phyloP scores from a whole-genome alignment of 768 basidiomycete genomes.

The Hygrophorus pudorinus region DNA sequence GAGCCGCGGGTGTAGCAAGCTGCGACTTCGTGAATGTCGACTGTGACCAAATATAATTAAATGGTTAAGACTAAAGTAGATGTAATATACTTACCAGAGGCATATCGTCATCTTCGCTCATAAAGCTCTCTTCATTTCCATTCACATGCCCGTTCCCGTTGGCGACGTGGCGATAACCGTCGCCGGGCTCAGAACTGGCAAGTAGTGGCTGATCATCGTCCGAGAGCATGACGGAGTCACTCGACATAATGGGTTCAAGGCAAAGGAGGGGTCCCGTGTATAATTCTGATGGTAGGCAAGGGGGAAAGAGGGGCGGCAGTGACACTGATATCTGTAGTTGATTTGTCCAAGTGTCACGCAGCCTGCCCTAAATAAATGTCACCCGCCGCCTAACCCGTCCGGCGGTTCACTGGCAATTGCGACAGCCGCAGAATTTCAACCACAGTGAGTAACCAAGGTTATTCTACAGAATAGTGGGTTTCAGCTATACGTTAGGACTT shows the following conservation, averaged over 20 bases:
- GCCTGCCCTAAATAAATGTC: slow-evolving; percentile 65
- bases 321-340: slow-evolving; percentile 32
- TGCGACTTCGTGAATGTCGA: slow-evolving; percentile 33
- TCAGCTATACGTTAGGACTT: slow-evolving; percentile 8
- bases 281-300: slow-evolving; percentile 9
- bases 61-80: slow-evolving; percentile 13
- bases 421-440: too few relatives aligned
- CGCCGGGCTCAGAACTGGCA: slow-evolving; percentile 27
- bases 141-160: slow-evolving; percentile 36
- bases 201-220: slow-evolving; percentile 51
- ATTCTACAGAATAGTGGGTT: background rate
- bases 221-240: slow-evolving; percentile 41
- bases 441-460: background rate
- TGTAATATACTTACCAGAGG: slow-evolving; percentile 47
- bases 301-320: slow-evolving; percentile 18
- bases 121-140: slow-evolving; percentile 28
- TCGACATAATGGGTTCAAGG: slow-evolving; percentile 26
- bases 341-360: slow-evolving; percentile 26
- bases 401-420: too few relatives aligned
- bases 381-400: too few relatives aligned
- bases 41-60: slow-evolving; percentile 40
- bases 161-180: slow-evolving; percentile 21
- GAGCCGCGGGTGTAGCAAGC: slow-evolving; percentile 27
- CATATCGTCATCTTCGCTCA: slow-evolving; percentile 62
- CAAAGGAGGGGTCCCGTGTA: background rate